These are phyloP conservation scores for Vitellaria paradoxa DNA, from an alignment of 179 eudicot genomes.

Conservation along the genomic window DNA sequence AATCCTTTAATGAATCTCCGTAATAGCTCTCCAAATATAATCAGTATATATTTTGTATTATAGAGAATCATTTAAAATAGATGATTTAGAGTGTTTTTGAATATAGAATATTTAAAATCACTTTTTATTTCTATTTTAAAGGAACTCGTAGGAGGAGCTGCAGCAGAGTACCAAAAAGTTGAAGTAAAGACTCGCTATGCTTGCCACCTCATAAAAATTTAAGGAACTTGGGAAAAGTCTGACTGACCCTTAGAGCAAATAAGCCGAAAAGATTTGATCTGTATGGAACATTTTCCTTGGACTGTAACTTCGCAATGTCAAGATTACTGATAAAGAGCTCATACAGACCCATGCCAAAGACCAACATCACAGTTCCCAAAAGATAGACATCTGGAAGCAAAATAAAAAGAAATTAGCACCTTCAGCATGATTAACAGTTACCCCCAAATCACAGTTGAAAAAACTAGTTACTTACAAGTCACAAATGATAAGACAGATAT, in stretches of 20 bases:
- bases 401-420: constrained; percentile 7
- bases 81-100: too few relatives aligned
- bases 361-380: constrained; percentile 95
- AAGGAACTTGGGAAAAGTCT: background rate
- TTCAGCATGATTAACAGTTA: background rate
- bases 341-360: constrained; percentile 98
- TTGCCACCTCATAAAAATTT: background rate
- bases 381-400: constrained; percentile 68
- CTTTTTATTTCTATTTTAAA: too few relatives aligned
- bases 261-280: constrained; percentile 81
- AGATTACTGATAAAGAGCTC: constrained; percentile 92
- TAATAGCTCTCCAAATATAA: too few relatives aligned
- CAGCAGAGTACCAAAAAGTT: too few relatives aligned
- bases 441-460: background rate
- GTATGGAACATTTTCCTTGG: constrained; percentile 28
- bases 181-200: too few relatives aligned
- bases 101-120: too few relatives aligned
- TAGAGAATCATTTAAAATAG: too few relatives aligned
- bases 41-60: too few relatives aligned
- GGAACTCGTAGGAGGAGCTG: too few relatives aligned
- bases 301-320: constrained; percentile 46
- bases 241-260: constrained; percentile 66
- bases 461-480: background rate
- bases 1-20: too few relatives aligned
- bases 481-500: background rate